Evolutionary conservation across 1,139 yeast genomes (phyloP).

Genomic region (Geotrichum australiense): DNA sequence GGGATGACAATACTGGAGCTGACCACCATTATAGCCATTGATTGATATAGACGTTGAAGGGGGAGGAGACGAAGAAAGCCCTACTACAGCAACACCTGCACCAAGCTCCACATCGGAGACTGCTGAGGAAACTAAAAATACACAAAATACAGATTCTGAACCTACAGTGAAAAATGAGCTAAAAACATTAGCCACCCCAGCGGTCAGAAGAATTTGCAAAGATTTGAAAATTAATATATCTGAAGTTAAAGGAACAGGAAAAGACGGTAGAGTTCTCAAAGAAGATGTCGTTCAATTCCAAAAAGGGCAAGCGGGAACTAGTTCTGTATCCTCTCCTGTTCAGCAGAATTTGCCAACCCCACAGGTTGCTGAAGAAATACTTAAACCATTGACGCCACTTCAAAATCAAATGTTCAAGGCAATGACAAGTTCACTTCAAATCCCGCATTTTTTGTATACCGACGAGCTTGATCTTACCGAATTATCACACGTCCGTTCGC

Average conservation of each 20-base stretch:
- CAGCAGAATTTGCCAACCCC: not conserved
- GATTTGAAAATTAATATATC: slow-evolving; percentile 28
- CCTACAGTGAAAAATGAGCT: not conserved
- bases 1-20: not conserved
- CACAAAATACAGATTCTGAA: slow-evolving; percentile 4
- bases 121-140: not conserved
- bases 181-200: slow-evolving; percentile 32
- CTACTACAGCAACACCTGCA: slow-evolving; percentile 5
- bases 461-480: slow-evolving; percentile 31
- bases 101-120: too few species aligned
- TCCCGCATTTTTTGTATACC: slow-evolving; percentile 34
- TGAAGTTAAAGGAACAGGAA: slow-evolving; percentile 30
- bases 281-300: slow-evolving; percentile 29
- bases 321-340: slow-evolving; percentile 9
- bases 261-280: slow-evolving; percentile 33
- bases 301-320: slow-evolving; percentile 6
- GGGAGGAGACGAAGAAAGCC: slow-evolving; percentile 18
- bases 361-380: slow-evolving; percentile 17
- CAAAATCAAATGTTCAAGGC: slow-evolving; percentile 34
- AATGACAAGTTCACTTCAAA: slow-evolving; percentile 32
- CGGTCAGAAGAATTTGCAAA: slow-evolving; percentile 32
- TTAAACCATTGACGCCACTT: slow-evolving; percentile 28
- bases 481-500: slow-evolving; percentile 24
- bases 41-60: slow-evolving; percentile 32
- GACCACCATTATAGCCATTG: slow-evolving; percentile 22